Base-by-base conservation (phyloP, 306 rosid genomes). In the Castanea mollissima region DNA sequence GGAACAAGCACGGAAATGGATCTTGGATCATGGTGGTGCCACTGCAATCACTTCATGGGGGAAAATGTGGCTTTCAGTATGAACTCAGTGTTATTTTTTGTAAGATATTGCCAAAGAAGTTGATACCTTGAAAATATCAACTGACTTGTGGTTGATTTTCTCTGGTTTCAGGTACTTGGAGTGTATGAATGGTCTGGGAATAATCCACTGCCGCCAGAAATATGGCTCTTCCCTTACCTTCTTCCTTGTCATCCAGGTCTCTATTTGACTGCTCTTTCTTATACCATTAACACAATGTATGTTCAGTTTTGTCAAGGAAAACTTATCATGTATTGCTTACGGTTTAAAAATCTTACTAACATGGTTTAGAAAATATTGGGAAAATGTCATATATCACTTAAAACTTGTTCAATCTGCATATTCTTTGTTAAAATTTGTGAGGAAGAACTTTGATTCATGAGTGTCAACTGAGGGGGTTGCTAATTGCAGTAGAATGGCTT, bases 61-160 rank as follows among this genome's bases (percentile, higher is more conserved):
- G 58, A 94, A 94, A 86, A 92, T 92, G 94, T 94, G 94, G 98
- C 92, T 94, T 87, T 87, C 98, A 78, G 98, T 94, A 81, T 78
- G 88, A 86, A 76, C 76, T 52, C 19, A 67, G 25, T 32, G 70
- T 78, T 65, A 69, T 19, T 18, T 75, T 75, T 44, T 69, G 80
- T 67, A 84, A 74, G 69, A 32, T 59, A 31, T 41, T 67, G 9
- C 15, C 27, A 20, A 67, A 35, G 10, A 31, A 34, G 51, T 5
- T 7, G 8, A 67, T 67, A 1, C 51, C 71, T 32, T 67, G 27
- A 67, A 32, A 34, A 19, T 67, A 8, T 34, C n/a, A 32, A 21
- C 71, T 18, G 38, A 67, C 6, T 67, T 18, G 51, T 67, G 25
- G 49, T 35, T 67, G 54, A 78, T 56, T 82, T 65, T 55, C 51